Conservation (phyloP, 805 yeast genomes). For the Cyberlindnera suaveolens region DNA sequence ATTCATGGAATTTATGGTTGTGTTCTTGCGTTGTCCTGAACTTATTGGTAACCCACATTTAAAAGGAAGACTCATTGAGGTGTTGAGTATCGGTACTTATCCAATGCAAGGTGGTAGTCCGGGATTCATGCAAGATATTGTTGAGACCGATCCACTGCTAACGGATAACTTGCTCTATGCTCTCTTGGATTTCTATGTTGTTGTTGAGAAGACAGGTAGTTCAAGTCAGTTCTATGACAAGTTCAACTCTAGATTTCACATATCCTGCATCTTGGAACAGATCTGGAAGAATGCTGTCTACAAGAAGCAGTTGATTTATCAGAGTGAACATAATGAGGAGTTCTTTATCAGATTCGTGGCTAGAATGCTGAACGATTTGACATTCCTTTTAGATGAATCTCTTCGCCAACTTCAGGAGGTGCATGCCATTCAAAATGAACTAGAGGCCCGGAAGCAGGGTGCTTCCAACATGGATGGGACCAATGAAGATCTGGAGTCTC, state of each 20-base stretch:
- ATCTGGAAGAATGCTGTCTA: constrained; percentile 74
- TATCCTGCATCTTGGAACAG: constrained; percentile 74
- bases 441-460: constrained; percentile 38
- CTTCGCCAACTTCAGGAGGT: constrained; percentile 72
- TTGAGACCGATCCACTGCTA: constrained; percentile 59
- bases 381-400: constrained; percentile 87
- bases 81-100: constrained; percentile 67
- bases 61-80: constrained; percentile 77
- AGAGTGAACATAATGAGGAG: constrained; percentile 63
- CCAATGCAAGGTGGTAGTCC: constrained; percentile 49
- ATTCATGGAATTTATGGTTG: constrained; percentile 66
- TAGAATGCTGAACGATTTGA: constrained; percentile 89
- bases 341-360: constrained; percentile 92
- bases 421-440: constrained; percentile 66
- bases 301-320: constrained; percentile 59
- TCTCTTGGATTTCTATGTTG: constrained; percentile 83
- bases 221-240: constrained; percentile 94
- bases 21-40: constrained; percentile 78
- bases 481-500: constrained; percentile 53
- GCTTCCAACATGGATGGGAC: constrained; percentile 38
- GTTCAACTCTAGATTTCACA: constrained; percentile 83
- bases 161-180: constrained; percentile 69
- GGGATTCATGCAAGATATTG: constrained; percentile 67
- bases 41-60: constrained; percentile 88
- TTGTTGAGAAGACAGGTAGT: constrained; percentile 94